Evolutionary conservation across 2,329 filamentous ascomycete genomes (phyloP).

Genomic region (Bretziella fagacearum): DNA sequence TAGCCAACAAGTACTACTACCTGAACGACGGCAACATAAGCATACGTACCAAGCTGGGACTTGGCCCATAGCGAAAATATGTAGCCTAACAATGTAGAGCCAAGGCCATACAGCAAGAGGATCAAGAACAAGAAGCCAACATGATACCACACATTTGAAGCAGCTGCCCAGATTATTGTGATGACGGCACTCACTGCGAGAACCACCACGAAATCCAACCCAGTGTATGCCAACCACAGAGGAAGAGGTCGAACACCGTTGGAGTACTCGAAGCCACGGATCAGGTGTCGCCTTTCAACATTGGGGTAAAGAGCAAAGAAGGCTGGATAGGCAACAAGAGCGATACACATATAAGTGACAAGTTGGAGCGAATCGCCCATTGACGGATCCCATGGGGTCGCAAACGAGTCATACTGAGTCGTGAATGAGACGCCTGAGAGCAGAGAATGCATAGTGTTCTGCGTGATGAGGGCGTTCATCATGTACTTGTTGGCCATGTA

Average conservation of each 20-base stretch:
- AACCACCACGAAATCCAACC: slow-evolving; percentile 65
- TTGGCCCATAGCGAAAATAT: slow-evolving; percentile 63
- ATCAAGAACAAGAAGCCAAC: slow-evolving; percentile 69
- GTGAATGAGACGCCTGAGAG: slow-evolving; percentile 51
- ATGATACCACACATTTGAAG: slow-evolving; percentile 55
- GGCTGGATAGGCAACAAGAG: slow-evolving; percentile 60
- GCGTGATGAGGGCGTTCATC: slow-evolving; percentile 40
- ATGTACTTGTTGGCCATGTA: slow-evolving; percentile 50
- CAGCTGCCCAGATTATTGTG: slow-evolving; percentile 50
- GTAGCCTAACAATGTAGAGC: slow-evolving; percentile 61
- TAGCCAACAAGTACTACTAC: slow-evolving; percentile 55
- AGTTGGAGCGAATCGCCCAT: slow-evolving; percentile 62
- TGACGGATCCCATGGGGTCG: slow-evolving; percentile 50
- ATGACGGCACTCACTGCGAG: slow-evolving; percentile 31
- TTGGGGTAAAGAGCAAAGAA: slow-evolving; percentile 84
- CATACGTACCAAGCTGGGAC: slow-evolving; percentile 71
- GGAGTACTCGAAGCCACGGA: slow-evolving; percentile 75
- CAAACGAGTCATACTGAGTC: slow-evolving; percentile 59
- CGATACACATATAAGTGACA: slow-evolving; percentile 65
- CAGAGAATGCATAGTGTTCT: slow-evolving; percentile 50
- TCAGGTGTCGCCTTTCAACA: slow-evolving; percentile 60
- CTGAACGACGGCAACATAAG: slow-evolving; percentile 62
- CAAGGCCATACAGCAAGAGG: slow-evolving; percentile 64
- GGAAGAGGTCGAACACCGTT: slow-evolving; percentile 73
- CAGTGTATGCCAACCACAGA: slow-evolving; percentile 67